A percentile compares a stretch with the other conserved stretches of the same genome.
These are phyloP conservation scores for Lactarius akahatsu DNA, from an alignment of 768 basidiomycete species.

Conservation along the genomic window DNA sequence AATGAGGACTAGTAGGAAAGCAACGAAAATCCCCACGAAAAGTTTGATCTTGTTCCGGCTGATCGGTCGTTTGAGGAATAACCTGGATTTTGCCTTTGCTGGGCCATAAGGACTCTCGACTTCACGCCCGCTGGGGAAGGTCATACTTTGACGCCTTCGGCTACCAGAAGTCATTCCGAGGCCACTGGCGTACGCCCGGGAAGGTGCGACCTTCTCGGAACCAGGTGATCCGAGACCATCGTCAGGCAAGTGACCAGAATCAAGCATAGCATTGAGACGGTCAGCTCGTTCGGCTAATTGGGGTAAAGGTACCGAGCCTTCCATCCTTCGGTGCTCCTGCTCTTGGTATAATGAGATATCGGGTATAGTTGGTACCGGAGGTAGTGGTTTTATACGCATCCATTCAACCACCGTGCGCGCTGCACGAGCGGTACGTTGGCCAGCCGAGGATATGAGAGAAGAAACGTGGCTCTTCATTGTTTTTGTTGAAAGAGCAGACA, in stretches of 20 bases:
- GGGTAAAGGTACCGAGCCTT: slow-evolving; percentile 51
- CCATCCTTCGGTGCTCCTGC: slow-evolving; percentile 43
- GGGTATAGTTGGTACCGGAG: slow-evolving; percentile 56
- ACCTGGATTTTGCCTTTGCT: slow-evolving; percentile 20
- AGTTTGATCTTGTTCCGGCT: slow-evolving; percentile 26
- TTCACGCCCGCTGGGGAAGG: neutral
- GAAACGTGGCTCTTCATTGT: slow-evolving; percentile 46
- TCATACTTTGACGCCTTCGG: slow-evolving; percentile 14
- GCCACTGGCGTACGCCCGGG: slow-evolving; percentile 11
- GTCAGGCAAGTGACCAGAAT: slow-evolving; percentile 55
- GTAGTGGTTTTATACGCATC: slow-evolving; percentile 54
- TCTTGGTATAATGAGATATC: slow-evolving; percentile 45
- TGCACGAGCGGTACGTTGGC: slow-evolving; percentile 23
- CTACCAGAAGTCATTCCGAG: slow-evolving; percentile 10
- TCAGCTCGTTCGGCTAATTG: slow-evolving; percentile 53
- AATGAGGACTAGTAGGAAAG: slow-evolving; percentile 38
- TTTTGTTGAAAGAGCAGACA: slow-evolving; percentile 44
- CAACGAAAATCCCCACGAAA: slow-evolving; percentile 20
- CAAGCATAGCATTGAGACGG: slow-evolving; percentile 48
- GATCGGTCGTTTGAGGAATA: slow-evolving; percentile 14
- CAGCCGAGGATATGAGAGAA: slow-evolving; percentile 48
- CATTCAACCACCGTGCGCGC: slow-evolving; percentile 32
- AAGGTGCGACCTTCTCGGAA: slow-evolving; percentile 7
- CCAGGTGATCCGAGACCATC: slow-evolving; percentile 38
- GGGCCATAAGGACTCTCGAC: neutral